Evolutionary conservation across 1,139 yeast species (phyloP).

Genomic region (Dujonia santamariae): DNA sequence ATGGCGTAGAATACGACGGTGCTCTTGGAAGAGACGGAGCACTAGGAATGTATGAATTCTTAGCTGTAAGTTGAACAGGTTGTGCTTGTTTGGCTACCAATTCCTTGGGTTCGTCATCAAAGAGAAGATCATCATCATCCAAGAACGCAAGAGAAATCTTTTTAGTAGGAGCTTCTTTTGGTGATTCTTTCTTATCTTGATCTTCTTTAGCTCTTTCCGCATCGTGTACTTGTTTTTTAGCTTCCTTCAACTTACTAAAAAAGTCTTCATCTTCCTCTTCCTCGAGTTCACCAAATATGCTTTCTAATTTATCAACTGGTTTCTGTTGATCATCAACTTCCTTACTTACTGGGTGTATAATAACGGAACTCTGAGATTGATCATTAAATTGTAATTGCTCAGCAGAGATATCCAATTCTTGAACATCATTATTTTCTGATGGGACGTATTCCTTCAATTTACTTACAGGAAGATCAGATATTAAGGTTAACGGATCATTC

Average conservation of each 20-base stretch:
- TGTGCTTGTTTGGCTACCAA: conserved; percentile 6
- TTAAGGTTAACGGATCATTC: too few species aligned
- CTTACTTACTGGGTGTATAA: too few species aligned
- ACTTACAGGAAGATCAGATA: too few species aligned
- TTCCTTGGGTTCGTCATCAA: conserved; percentile 8
- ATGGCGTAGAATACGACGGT: conserved; percentile 1
- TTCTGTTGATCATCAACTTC: too few species aligned
- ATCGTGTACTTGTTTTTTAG: background rate
- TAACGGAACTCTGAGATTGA: too few species aligned
- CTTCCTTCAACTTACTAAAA: conserved; percentile 7
- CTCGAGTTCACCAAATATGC: conserved; percentile 12
- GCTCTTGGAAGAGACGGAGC: conserved; percentile 5
- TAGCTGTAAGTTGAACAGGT: conserved; percentile 1
- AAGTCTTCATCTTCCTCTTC: conserved; percentile 13
- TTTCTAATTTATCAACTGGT: conserved; percentile 11
- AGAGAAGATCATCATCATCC: conserved; percentile 10
- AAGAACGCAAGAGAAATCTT: conserved; percentile 8
- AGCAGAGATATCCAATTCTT: too few species aligned
- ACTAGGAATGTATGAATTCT: conserved; percentile 4
- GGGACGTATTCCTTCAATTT: too few species aligned
- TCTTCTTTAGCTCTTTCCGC: background rate
- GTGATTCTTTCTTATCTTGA: conserved; percentile 1
- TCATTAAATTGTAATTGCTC: too few species aligned
- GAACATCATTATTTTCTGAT: too few species aligned
- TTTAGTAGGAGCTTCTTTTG: conserved; percentile 3